Base-by-base conservation (phyloP, 2,329 filamentous ascomycete genomes). In the Cercospora berteroae region DNA sequence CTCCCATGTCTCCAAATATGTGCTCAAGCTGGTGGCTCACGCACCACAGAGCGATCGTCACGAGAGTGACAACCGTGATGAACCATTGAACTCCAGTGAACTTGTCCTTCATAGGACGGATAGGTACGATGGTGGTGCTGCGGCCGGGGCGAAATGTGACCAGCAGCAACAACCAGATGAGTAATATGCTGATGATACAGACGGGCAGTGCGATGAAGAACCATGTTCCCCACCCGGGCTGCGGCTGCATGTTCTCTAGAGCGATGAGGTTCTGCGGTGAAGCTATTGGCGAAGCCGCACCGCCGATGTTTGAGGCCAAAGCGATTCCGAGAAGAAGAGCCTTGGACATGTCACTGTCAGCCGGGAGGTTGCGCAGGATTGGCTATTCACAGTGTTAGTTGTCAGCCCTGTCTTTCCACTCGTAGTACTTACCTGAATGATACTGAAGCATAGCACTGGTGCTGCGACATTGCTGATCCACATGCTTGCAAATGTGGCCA, bases 381-480 rank as follows among this genome's bases (percentile, higher is more conserved):
- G 96, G 95, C 85, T 97, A 94, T n/a, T 56, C 33, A 27, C 4
- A 10, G 5, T 57, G 50, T 64, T 23, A 64, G 61, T 58, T 23
- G n/a, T 18, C 20, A 9, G 18, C 13, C 18, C 16, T 9, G 10
- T 33, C 20, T 10, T 55, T 52, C 25, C 12, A 44, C 4, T 13
- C 31, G 12, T 42, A n/a, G 33, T 16, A 64, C 61, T 44, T 25
- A 33, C 61, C 33, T 64, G 61, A 68, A 99, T 96, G 75, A 99
- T 97, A 20, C 93, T 96, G 80, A 96, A 98, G 83, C 95, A 99
- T 42, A 99, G 86, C 9, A 99, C 95, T 0, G 95, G 95, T 1
- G 96, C 94, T 1, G 95, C 95, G 29, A 99, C 96, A 73, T 99
- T 99, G 81, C 93, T 97, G 76, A 99, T 98, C 85, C 96, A 93